Base-by-base conservation (phyloP, 2,329 filamentous ascomycete species). In the Ilyonectria sp. region DNA sequence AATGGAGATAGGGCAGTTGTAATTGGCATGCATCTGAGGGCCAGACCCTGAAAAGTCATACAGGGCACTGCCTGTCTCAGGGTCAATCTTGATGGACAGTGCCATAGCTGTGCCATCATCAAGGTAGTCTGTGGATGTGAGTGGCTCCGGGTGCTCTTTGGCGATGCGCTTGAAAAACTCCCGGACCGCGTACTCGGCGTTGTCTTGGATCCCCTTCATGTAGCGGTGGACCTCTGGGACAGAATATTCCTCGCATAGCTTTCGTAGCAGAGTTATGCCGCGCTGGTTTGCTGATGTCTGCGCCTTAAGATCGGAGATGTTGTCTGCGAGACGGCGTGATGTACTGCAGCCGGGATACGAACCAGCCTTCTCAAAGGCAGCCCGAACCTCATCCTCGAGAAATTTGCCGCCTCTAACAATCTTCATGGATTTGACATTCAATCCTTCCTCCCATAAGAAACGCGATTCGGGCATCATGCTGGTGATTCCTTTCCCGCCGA, bases 221-320 rank as follows among this genome's bases (percentile, higher is more conserved):
- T 82, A 81, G 37, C 72, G 75, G 46, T 82, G 80, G 7, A 81
- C 80, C 0, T 76, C 74, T 2, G 67, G 63, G 2, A 80, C 75
- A 1, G 76, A 74, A 26, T 76, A 79, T 63, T 82, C 79, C 17
- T 76, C 75, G 66, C 79, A 81, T 1, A 81, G 72, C 40, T 73
- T 71, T 4, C 40, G 57, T 6, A 82, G 76, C 6, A 82, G 70
- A 1, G 72, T 72, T 35, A 76, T 80, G 4, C 83, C 83, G 9
- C 80, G 79, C 49, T 82, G 78, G 43, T 85, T 85, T 0, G 83
- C 81, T 0, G 83, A 82, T 0, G 82, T 80, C 46, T 82, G 80
- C 0, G 83, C 83, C 52, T 85, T 84, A 4, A 85, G 70, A 56
- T 85, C 83, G 2, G 82, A 79, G 6, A 85, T 74, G 57, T 85